Base-by-base conservation (phyloP, 2,329 filamentous ascomycete species). In the Fusarium tanahbumbuense region DNA sequence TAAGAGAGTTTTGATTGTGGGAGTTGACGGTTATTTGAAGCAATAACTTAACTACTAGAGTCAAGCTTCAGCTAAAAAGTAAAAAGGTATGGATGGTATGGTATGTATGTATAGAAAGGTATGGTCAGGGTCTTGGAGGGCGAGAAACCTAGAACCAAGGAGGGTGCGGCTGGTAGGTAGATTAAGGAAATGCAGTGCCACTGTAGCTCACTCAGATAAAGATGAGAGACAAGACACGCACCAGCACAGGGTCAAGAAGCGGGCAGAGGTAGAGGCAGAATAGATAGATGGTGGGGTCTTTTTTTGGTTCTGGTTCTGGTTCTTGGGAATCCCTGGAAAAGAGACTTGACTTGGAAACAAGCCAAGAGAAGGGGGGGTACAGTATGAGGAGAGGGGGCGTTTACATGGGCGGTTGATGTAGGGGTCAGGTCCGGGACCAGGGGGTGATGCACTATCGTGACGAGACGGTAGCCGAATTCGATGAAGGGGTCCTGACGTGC, bases 281-380 rank as follows among this genome's bases (percentile, higher is more conserved):
- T 37, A 37, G 34, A 34, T 34, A 49, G 67, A 69, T 74, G 70
- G 72, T 74, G 72, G 72, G 72, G 72, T 74, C 72, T 62, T 60
- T 23, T 62, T 60, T 34, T 23, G 23, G 23, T 52, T 52, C 32
- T 52, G 48, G 48, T 50, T 34, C 32, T 73, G 61, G 34, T 37
- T n/a, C 34, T 37, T 37, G 34, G 34, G 34, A 64, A 73, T 74
- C 71, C 69, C 72, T 74, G 70, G 62, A 70, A 37, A 37, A 73
- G 55, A 41, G 48, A 52, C 32, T 52, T 52, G 48, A 65, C 65
- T 73, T 73, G 71, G 71, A 73, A 74, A 63, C 66, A 62, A 63
- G 65, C 61, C 52, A 72, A 73, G 70, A 65, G 68, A 61, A 68
- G 66, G 70, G 61, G 55, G 60, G 56, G 64, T 47, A 68, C 34